Evolutionary conservation across 2,329 filamentous ascomycete species (phyloP), one percentile per base, ranked within the genome.

Genomic region (Penicillium digitatum): DNA sequence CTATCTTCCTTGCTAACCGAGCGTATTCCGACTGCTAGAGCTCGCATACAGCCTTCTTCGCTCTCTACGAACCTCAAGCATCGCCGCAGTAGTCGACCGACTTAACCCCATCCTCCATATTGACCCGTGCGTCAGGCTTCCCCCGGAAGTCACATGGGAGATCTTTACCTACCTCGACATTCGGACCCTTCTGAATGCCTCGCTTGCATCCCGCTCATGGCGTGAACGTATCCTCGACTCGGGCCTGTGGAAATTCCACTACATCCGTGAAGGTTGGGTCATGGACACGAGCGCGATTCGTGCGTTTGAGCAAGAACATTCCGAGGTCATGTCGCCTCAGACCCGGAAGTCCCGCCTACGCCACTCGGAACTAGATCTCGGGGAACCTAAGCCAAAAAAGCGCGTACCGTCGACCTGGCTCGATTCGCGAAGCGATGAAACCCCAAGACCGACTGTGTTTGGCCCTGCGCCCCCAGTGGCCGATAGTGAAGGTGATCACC

Each of bases 121-220:
- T 75, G 90, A 99, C 74, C 96, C 96, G 52, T 85, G 96, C 39
- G 79, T 84, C 60, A 86, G 90, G 66, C 83, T 99, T 0, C 94
- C 94, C 0, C 85, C 89, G 26, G 94, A 99, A 72, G 88, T 99
- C 65, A 95, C 90, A 57, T 86, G 94, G 42, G 88, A 95, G 67
- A 87, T 97, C 42, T 86, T 99, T 40, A 87, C 88, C 16, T 94
- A 91, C 68, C 85, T 99, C 47, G 88, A 92, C 52, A 88, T 91
- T 0, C 72, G 85, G 27, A 94, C 91, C 0, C 79, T 99, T 37
- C 80, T 97, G 54, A 85, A 83, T 47, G 89, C 92, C 2, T 90
- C 90, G 0, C 82, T 84, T 42, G 85, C 90, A 16, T 96, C 90
- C 34, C 85, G 86, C 44, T 80, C 85, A 60, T 99, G 94, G 93